These are phyloP conservation scores for Crucihimalaya himalaica DNA, from an alignment of 345 rosid genomes.

Conservation along the genomic window DNA sequence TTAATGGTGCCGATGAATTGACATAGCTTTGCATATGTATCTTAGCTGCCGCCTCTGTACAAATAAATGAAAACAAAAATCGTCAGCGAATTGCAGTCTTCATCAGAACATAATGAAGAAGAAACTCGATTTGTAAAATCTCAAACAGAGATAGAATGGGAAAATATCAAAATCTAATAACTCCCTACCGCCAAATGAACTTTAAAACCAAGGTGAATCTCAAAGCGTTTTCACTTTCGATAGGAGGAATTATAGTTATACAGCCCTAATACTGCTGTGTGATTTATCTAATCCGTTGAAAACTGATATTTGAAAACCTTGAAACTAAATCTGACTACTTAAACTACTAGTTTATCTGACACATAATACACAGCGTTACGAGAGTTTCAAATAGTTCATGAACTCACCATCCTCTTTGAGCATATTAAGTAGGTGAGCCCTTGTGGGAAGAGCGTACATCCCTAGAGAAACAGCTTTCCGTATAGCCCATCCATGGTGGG, in stretches of 20 bases:
- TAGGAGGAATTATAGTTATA: neutral
- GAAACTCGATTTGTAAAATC: neutral
- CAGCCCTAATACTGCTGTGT: neutral
- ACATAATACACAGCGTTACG: neutral
- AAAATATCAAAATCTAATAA: neutral
- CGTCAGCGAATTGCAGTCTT: neutral
- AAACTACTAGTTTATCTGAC: constrained; percentile 8
- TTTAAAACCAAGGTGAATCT: constrained; percentile 2
- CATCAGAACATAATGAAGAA: neutral
- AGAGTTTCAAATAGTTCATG: constrained; percentile 29
- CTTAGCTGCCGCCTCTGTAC: constrained; percentile 70
- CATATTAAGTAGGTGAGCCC: constrained; percentile 65
- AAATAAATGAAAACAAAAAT: neutral
- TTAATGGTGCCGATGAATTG: constrained; percentile 56
- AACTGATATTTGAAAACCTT: neutral
- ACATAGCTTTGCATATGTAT: constrained; percentile 70
- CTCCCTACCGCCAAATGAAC: neutral
- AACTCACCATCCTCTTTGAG: constrained; percentile 90
- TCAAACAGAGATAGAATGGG: neutral
- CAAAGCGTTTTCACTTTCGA: neutral
- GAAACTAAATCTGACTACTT: neutral
- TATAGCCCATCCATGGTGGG: constrained; percentile 96
- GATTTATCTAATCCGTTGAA: neutral
- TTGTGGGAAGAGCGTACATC: constrained; percentile 96
- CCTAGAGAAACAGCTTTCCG: constrained; percentile 90